Evolutionary conservation across 1,284 basidiomycete genomes (phyloP), one percentile per base, ranked within the genome.

Genomic region (Trichosporon sp.): DNA sequence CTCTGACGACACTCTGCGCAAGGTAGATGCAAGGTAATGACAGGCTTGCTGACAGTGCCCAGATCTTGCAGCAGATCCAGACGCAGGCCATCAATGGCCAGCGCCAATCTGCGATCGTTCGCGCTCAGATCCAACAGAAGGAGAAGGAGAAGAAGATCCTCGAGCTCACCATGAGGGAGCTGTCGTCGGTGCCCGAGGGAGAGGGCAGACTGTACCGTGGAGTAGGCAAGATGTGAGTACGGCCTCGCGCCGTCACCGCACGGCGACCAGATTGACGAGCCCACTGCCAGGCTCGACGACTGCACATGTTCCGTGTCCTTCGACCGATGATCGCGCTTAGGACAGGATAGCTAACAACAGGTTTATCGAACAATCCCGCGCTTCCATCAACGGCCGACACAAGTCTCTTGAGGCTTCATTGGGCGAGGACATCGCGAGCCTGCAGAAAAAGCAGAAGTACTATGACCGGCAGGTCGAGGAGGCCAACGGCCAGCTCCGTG

Each of bases 1-100:
- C 40, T 86, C 91, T 37, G 92, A 95, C 75, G 91, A 95, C 65
- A 92, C 92, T 0, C 82, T 94, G 58, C 85, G 88, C 78, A 93
- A 90, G 86, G 91, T 91, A n/a, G 36, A 61, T 74, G 10, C 16
- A 10, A 11, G 8, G 8, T 32, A 8, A 29, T 2, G 9, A 29
- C 25, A 25, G 4, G 52, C 23, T n/a, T 40, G 33, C 68, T 75
- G 23, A 69, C 58, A 29, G 10, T 23, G 3, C 16, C 25, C 79
- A 95, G 92, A 94, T 95, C 77, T 82, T 95, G 61, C 81, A 89
- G 58, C 92, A 95, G 82, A 93, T 95, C 64, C 92, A 95, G 86
- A 88, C 81, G 88, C 90, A 80, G 25, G 90, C 90, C 11, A 81
- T 92, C 25, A 85, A 89, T 71, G 90, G 91, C 2, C 90, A 92